Evolutionary conservation across 176 grass and related monocot genomes (phyloP).

Genomic region (Elymus sibiricus): DNA sequence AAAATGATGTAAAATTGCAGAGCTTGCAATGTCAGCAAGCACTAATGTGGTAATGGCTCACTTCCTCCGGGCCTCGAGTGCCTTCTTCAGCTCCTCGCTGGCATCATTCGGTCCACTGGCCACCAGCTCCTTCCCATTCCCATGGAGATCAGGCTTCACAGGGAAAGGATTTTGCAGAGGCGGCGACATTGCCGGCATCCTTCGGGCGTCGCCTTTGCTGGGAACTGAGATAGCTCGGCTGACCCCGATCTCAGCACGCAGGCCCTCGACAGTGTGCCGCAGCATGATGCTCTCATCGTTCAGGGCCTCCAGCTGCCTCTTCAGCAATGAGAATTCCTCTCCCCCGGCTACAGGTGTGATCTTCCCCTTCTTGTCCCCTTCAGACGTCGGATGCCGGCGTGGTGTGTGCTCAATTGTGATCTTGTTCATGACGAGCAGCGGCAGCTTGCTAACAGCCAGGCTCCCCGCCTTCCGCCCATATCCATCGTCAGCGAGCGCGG

Average conservation of each 20-base stretch:
- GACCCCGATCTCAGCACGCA: constrained; percentile 37
- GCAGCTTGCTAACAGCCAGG: constrained; percentile 63
- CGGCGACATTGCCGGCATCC: not conserved
- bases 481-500: constrained; percentile 29
- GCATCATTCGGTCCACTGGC: constrained; percentile 33
- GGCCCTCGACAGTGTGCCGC: constrained; percentile 44
- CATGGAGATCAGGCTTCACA: constrained; percentile 29
- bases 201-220: not conserved
- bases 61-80: constrained; percentile 42
- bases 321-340: constrained; percentile 34
- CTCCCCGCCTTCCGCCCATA: constrained; percentile 33
- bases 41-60: not conserved
- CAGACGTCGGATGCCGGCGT: not conserved
- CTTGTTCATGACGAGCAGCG: constrained; percentile 79
- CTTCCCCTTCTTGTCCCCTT: constrained; percentile 27
- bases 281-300: constrained; percentile 56
- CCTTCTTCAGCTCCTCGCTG: constrained; percentile 61
- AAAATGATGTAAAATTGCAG: constrained; percentile 12
- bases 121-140: constrained; percentile 29
- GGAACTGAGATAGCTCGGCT: constrained; percentile 24
- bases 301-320: constrained; percentile 56
- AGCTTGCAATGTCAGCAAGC: constrained; percentile 24
- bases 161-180: constrained; percentile 1
- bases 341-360: not conserved
- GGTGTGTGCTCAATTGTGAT: constrained; percentile 71